Percentiles rank a stretch among this genome's conserved stretches.
These are phyloP conservation scores for Neurospora africana DNA, from an alignment of 495 filamentous ascomycete genomes.

Conservation along the genomic window DNA sequence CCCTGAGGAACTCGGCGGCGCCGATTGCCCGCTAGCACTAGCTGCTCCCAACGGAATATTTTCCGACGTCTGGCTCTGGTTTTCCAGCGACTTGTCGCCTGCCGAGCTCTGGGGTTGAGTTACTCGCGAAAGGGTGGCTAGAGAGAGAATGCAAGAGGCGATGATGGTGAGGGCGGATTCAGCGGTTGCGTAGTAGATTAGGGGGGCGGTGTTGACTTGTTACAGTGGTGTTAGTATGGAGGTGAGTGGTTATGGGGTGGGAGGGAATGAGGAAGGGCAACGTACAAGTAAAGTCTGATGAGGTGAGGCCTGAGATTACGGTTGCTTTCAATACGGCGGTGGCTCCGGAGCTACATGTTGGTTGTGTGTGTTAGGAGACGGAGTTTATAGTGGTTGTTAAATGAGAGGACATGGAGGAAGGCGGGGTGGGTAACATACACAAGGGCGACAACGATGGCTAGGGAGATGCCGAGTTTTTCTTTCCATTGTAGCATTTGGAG, in stretches of 20 bases:
- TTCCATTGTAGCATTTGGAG: slow-evolving; percentile 23
- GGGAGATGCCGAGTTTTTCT: slow-evolving; percentile 27
- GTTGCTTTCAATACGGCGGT: slow-evolving; percentile 23
- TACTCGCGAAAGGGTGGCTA: slow-evolving; percentile 21
- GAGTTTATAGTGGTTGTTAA: not conserved
- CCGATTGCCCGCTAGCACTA: not conserved
- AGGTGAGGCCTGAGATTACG: slow-evolving; percentile 15
- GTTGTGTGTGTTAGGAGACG: not conserved
- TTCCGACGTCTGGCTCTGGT: not conserved
- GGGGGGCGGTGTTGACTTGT: slow-evolving; percentile 15
- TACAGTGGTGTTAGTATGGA: not conserved
- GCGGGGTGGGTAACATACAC: slow-evolving; percentile 22
- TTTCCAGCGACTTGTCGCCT: not conserved
- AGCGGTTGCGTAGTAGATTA: slow-evolving; percentile 25
- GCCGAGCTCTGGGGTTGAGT: slow-evolving; percentile 7
- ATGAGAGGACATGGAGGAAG: not conserved
- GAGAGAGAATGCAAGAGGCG: slow-evolving; percentile 27
- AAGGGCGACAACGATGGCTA: slow-evolving; percentile 33
- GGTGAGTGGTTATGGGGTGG: not conserved
- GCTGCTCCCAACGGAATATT: not conserved
- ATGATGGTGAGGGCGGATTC: slow-evolving; percentile 27
- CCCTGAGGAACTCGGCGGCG: not conserved
- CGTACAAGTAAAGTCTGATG: slow-evolving; percentile 19
- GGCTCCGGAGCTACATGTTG: slow-evolving; percentile 15
- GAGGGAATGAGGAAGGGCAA: not conserved